Evolutionary conservation across 495 filamentous ascomycete genomes (phyloP).

Genomic region (Penicillium riverlandense): DNA sequence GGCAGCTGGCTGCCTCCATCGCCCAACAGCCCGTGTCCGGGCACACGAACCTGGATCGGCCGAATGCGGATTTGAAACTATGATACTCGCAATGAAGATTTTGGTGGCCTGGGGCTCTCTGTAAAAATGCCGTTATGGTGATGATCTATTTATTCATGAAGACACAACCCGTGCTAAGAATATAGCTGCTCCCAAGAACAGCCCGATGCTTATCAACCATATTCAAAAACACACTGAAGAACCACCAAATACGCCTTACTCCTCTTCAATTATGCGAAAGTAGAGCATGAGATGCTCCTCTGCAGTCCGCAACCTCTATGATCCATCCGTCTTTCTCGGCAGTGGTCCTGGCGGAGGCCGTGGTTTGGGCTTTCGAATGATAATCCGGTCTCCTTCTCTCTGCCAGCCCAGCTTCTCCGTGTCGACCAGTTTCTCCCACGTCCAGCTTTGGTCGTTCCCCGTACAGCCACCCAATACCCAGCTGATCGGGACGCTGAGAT

Average conservation of each 20-base stretch:
- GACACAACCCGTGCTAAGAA: no score
- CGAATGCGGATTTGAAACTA: slow-evolving; percentile 71
- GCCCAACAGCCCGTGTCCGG: slow-evolving; percentile 41
- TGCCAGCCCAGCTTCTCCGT: slow-evolving; percentile 75
- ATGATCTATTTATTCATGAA: no score
- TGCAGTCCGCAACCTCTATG: no score
- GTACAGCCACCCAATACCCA: slow-evolving; percentile 40
- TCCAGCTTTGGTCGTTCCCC: slow-evolving; percentile 55
- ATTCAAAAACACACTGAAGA: slow-evolving; percentile 6
- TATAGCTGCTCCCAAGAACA: no score
- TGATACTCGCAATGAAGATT: slow-evolving; percentile 26
- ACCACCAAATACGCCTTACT: not conserved
- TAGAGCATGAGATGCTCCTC: no score
- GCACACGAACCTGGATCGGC: slow-evolving; percentile 59
- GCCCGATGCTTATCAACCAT: no score
- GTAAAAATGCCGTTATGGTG: slow-evolving; percentile 6
- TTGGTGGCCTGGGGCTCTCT: slow-evolving; percentile 9
- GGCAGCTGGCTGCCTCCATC: slow-evolving; percentile 59
- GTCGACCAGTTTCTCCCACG: slow-evolving; percentile 64
- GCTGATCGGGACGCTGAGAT: slow-evolving; percentile 59
- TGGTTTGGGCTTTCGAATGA: slow-evolving; percentile 55
- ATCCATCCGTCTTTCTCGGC: slow-evolving; percentile 10
- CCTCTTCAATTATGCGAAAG: no score
- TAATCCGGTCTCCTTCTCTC: slow-evolving; percentile 57
- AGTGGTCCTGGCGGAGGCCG: slow-evolving; percentile 15